Evolutionary conservation across 2,329 filamentous ascomycete species (phyloP), one percentile per base, ranked within the genome.

Genomic region (Fusarium transvaalense): DNA sequence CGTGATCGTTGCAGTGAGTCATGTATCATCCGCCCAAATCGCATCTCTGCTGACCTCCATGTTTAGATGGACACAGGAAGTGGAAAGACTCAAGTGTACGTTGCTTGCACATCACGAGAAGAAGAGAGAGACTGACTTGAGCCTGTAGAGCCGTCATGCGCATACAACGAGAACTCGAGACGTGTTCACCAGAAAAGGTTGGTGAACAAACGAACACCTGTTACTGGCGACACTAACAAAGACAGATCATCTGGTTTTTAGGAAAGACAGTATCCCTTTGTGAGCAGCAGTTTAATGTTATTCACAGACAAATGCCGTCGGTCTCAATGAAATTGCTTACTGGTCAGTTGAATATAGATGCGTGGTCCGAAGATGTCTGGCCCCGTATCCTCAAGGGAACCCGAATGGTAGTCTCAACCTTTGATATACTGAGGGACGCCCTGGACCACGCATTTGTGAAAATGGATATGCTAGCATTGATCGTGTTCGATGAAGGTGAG

Each of bases 401-500:
- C 23, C 85, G 87, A 2, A 83, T 97, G n/a, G 86, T 97, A 7
- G 84, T 97, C 2, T 93, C 92, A 0, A 96, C 94, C 0, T 89
- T 91, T 62, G 89, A 92, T 62, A 85, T 97, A 2, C 82, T 97
- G 14, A 80, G 88, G 4, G 92, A 97, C 77, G 92, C 92, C 4
- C 82, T 97, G 39, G 82, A 79, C 2, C 92, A 96, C 78, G 91
- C 85, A 0, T 97, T 97, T 75, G 85, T 97, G 3, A 82, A 76
- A 3, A 85, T 97, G 72, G 75, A 81, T 0, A 82, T 81, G 4
- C 78, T 97, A 23, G 84, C 89, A 7, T 81, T 97, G 6, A 79
- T 97, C 17, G 85, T 97, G 0, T 92, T 97, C 71, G 94, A 97
- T 74, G 94, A 97, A 88, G 92, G 92, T 91, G 75, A 55, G 79